phyloP scores from a whole-genome alignment of 176 grass and related monocot species.

The Lolium rigidum region DNA sequence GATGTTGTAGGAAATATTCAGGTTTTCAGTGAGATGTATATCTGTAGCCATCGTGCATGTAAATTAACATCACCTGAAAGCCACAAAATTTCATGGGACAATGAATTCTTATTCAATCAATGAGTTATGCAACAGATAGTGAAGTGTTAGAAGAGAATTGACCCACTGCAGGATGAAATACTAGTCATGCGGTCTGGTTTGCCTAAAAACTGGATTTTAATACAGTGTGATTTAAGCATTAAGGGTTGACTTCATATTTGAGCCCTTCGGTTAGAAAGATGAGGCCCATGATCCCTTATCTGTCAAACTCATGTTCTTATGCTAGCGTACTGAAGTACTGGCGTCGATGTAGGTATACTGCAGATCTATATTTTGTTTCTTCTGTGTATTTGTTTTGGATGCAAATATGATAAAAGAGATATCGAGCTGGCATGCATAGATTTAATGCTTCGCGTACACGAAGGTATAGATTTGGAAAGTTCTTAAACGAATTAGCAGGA shows the following conservation, averaged over 20 bases:
- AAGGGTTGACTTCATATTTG: not conserved
- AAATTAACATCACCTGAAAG: not conserved
- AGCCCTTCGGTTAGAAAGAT: not conserved
- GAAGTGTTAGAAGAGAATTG: not conserved
- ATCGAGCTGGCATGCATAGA: not conserved
- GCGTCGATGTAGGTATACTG: not conserved
- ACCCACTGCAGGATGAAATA: not conserved
- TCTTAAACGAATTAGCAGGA: not conserved
- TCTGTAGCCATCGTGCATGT: not conserved
- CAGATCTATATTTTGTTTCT: not conserved
- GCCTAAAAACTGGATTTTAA: not conserved
- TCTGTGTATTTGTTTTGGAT: not conserved
- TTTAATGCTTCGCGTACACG: not conserved
- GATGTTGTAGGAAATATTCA: not conserved
- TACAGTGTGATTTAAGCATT: not conserved
- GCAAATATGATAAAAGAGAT: not conserved
- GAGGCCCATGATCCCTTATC: not conserved
- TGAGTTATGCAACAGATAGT: not conserved
- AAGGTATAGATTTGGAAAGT: not conserved
- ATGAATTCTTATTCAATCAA: not conserved
- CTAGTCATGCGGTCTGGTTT: not conserved
- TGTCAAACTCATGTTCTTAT: conserved; percentile 1
- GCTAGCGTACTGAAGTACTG: not conserved
- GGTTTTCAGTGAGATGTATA: not conserved
- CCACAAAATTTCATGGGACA: not conserved